Evolutionary conservation across 2,329 filamentous ascomycete species (phyloP), one percentile per base, ranked within the genome.

Genomic region (Paraphaeosphaeria sporulosa): DNA sequence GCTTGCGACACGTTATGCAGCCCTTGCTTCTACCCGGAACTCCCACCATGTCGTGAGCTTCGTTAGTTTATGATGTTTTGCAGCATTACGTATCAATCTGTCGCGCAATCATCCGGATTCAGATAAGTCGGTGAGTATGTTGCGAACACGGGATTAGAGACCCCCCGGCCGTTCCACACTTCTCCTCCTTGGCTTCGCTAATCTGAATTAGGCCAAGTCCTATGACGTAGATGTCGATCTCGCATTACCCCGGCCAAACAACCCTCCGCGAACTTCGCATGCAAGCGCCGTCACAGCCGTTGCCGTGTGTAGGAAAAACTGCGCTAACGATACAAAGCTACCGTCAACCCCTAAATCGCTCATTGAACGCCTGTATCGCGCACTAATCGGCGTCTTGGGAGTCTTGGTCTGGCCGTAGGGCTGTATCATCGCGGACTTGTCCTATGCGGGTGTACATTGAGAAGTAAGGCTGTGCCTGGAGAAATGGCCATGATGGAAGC

Each of bases 221-320:
- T 19, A 47, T 47, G 44, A 47, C 44, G 44, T 30, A 27, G 5
- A 15, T 23, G 44, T 47, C 44, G 44, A 47, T 47, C 44, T 47
- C 44, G 44, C 44, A 47, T 47, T n/a, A 47, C 44, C 44, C 44
- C 44, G 44, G 44, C 27, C 23, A 23, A 47, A 30, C 44, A 47
- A 17, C 44, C 12, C 44, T 47, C 44, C 44, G 44, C 27, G 17
- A 15, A 13, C 44, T 47, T 30, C 44, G 44, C 44, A 30, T 47
- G n/a, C 23, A 47, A 30, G 23, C 44, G 13, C 13, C 23, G 5
- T 6, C 21, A 47, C 4, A 2, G 17, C 44, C 17, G 5, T 47
- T 47, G 27, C 23, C 44, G 23, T 8, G 13, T 1, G 15, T 27
- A 12, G 21, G 5, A 12, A 44, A 21, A 17, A 9, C 9, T 5